These are phyloP conservation scores for Dittrichia graveolens DNA, from an alignment of 129 eudicot genomes.

Conservation along the genomic window DNA sequence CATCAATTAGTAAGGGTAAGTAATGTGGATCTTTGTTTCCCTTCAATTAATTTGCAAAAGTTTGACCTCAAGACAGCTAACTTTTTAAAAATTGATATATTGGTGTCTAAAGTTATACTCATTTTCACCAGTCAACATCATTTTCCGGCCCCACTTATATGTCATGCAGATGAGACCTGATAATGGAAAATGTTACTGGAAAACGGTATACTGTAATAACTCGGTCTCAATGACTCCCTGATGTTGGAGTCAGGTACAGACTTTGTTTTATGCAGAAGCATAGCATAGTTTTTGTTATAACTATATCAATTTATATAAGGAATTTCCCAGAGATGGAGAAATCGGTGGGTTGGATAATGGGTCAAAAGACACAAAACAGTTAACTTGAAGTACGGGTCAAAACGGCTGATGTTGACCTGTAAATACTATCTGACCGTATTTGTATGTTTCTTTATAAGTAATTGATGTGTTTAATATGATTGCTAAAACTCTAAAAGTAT, in stretches of 20 bases:
- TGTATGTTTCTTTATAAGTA: neutral
- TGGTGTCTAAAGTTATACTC: constrained; percentile 4
- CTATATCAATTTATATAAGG: too few relatives aligned
- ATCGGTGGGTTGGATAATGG: too few relatives aligned
- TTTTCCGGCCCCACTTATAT: neutral
- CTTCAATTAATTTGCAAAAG: constrained; percentile 15
- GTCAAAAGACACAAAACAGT: too few relatives aligned
- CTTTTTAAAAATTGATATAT: neutral
- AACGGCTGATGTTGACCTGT: too few relatives aligned
- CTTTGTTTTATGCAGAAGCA: constrained; percentile 13
- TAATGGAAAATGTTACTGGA: neutral
- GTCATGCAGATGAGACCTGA: neutral
- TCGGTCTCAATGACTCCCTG: neutral
- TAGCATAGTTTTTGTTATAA: constrained; percentile 12
- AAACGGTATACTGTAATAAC: neutral
- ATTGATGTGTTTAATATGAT: neutral
- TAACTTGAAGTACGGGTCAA: too few relatives aligned
- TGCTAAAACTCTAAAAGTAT: too few relatives aligned
- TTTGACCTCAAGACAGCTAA: neutral
- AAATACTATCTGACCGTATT: too few relatives aligned
- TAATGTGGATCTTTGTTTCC: constrained; percentile 4
- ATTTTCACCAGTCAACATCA: neutral
- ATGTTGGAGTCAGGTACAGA: neutral
- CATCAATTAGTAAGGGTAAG: constrained; percentile 90
- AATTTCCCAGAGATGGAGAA: too few relatives aligned